Evolutionary conservation across 176 grass and related monocot genomes (phyloP).

Genomic region (Oryza meridionalis): DNA sequence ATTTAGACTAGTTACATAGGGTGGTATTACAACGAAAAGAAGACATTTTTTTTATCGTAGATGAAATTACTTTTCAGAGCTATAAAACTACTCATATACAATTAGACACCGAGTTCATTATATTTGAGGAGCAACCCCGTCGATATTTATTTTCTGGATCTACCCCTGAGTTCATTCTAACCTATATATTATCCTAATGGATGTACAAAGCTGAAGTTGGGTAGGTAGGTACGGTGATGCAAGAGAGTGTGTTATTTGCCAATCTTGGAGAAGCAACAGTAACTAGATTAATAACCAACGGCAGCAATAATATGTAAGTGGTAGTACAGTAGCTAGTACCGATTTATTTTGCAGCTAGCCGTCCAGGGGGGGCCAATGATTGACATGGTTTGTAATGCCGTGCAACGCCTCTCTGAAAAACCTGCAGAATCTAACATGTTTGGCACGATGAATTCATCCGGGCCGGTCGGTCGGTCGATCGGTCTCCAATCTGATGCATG

Average conservation of each 20-base stretch:
- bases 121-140: background rate
- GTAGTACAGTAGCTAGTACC: background rate
- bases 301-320: background rate
- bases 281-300: conserved; percentile 43
- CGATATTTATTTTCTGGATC: no score
- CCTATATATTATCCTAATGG: no score
- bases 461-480: no score
- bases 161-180: no score
- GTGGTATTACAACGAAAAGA: background rate
- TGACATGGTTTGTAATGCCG: conserved; percentile 13
- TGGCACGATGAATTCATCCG: background rate
- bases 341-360: background rate
- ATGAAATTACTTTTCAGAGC: no score
- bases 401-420: background rate
- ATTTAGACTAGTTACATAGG: background rate
- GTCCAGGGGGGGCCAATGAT: conserved; percentile 26
- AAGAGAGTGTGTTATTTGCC: conserved; percentile 12
- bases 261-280: conserved; percentile 41
- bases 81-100: background rate
- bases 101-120: background rate
- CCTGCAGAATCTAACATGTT: background rate
- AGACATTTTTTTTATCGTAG: no score
- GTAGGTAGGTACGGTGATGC: background rate
- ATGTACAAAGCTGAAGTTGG: background rate
- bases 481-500: background rate